These are phyloP conservation scores for Astrothelium subdiscretum DNA, from an alignment of 495 filamentous ascomycete species.

Conservation along the genomic window DNA sequence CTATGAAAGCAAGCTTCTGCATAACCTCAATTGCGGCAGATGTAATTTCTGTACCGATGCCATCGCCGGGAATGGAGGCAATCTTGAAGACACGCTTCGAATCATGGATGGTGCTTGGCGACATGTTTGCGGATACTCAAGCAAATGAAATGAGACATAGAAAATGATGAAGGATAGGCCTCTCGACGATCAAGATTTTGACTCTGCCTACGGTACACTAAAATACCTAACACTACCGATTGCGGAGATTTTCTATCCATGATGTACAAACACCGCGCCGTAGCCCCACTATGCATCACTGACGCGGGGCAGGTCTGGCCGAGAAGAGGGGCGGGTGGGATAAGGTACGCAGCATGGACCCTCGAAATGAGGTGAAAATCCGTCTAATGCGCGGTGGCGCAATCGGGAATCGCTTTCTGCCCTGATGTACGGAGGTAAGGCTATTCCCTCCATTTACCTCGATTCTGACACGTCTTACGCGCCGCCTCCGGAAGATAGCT, in stretches of 20 bases:
- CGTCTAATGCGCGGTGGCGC: too few species aligned
- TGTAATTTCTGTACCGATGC: slow-evolving; percentile 32
- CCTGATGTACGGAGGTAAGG: too few species aligned
- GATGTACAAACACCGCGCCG: neutral
- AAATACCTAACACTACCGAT: neutral
- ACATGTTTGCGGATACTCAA: neutral
- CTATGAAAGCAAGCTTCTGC: slow-evolving; percentile 18
- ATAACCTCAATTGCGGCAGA: slow-evolving; percentile 27
- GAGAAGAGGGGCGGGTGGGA: neutral
- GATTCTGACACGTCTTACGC: too few species aligned
- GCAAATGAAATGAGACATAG: neutral
- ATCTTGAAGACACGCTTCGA: slow-evolving; percentile 14
- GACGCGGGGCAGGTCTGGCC: neutral
- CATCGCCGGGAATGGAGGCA: slow-evolving; percentile 31
- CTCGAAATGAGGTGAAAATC: too few species aligned
- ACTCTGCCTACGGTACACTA: too few species aligned
- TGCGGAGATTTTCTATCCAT: neutral
- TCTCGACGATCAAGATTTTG: too few species aligned
- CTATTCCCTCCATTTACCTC: too few species aligned
- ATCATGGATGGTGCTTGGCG: neutral
- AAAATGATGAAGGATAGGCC: neutral
- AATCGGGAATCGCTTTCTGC: too few species aligned
- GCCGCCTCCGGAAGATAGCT: too few species aligned
- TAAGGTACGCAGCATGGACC: neutral
- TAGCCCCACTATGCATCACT: neutral